Evolutionary conservation across 2,329 filamentous ascomycete genomes (phyloP), one percentile per base, ranked within the genome.

Genomic region (Fusarium penzigii): DNA sequence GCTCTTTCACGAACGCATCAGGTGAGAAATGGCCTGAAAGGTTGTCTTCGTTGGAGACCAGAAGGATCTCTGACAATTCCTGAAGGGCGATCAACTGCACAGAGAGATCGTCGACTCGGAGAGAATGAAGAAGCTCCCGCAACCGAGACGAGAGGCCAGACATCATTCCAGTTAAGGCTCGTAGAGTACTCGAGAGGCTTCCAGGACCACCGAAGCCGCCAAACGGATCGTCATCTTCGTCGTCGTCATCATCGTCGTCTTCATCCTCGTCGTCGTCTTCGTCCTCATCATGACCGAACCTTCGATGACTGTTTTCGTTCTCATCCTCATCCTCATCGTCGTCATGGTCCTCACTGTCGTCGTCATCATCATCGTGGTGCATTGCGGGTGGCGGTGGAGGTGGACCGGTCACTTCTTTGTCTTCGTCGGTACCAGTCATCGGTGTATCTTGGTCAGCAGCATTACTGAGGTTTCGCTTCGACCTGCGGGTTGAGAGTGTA

Each of bases 1-100:
- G 79, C 73, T 99, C 94, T 73, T 96, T 97, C 50, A 99, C 91
- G 67, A 94, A 97, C 9, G 90, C 83, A 72, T 99, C 94, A 2
- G 94, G 91, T 1, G 90, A 90, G 70, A 99, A 97, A 66, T 97
- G 91, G 5, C 94, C 94, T 2, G 93, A 90, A 11, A 99, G 81
- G 60, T 95, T 97, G 68, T 99, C 94, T 73, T 99, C 94, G 61
- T 94, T 97, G 11, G 93, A 96, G 38, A 99, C 90, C 29, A 99
- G 79, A 6, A 99, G 78, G 48, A 97, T 87, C 71, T 99, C 92
- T 0, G 93, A 96, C 7, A 99, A 79, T 63, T 97, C 93, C 71
- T 96, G 90, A 29, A 99, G 77, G 29, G 93, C 94, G 65, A 97
- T 92, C 61, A 96, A 79, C 75, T 99, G 95, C 39, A 94, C 76